Base-by-base conservation (phyloP, 352 stramenopile species). In the Pythium dissotocum region DNA sequence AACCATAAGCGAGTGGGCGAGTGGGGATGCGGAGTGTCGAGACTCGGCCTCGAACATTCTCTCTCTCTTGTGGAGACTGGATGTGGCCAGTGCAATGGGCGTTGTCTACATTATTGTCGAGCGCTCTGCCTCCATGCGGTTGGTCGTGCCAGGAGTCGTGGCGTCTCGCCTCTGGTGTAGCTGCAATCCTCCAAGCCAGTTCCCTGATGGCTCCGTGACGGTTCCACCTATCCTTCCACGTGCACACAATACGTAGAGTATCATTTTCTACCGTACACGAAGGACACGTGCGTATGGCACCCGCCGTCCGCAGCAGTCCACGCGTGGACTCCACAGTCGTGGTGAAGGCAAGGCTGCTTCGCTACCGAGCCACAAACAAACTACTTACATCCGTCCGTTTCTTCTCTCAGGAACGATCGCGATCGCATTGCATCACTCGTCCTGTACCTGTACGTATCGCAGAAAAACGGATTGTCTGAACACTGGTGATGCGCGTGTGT, bases 381-480 rank as follows among this genome's bases (percentile, higher is more conserved):
- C 21, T 24, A 24, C 21, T 24, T 24, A 24, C 21, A 24, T 24
- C 21, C 21, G 21, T 24, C 21, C 21, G 21, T 24, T 24, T 24
- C 21, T 24, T 24, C 21, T 24, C 21, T 24, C 21, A 24, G 21
- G 21, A 24, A 24, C 21, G 21, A 24, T 24, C 21, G 21, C 21
- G 21, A 24, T 24, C 21, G 21, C 21, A 24, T 24, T 24, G 21
- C 21, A 24, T 24, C 21, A 24, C 21, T 35, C 51, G 13, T 38
- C 10, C 28, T n/a, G 18, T 35, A 32, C 14, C 26, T n/a, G 18
- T 66, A 60, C 60, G 51, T 66, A 66, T 66, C 60, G 60, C 60
- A 66, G 49, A 66, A 66, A 66, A 61, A 59, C 38, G 48, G 5
- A 35, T 66, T 46, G 44, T 44, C 60, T 66, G 60, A 59, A 66